Evolutionary conservation across 768 basidiomycete species (phyloP).

Genomic region (Pleurotus citrinopileatus): DNA sequence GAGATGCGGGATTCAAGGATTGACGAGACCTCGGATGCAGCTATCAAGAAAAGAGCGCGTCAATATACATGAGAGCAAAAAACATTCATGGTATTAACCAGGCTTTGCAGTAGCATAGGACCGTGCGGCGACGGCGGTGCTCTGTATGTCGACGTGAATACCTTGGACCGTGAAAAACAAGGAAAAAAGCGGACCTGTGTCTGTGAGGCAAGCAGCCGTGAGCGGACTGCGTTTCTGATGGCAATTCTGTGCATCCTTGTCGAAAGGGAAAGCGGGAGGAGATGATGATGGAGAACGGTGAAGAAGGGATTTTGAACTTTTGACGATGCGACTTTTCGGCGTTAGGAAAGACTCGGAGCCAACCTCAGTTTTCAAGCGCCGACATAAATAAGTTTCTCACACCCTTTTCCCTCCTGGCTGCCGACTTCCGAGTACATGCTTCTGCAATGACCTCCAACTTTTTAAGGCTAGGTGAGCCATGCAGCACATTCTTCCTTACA

Average conservation of each 20-base stretch:
- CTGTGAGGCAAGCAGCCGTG: slow-evolving; percentile 66
- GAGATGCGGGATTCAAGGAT: slow-evolving; percentile 99
- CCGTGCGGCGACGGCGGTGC: slow-evolving; percentile 57
- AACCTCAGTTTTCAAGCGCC: slow-evolving; percentile 1
- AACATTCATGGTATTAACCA: slow-evolving; percentile 44
- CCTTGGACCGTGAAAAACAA: slow-evolving; percentile 21
- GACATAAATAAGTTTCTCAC: slow-evolving; percentile 1
- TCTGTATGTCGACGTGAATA: slow-evolving; percentile 27
- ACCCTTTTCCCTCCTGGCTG: background rate
- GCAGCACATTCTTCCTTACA: background rate
- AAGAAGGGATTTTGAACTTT: slow-evolving; percentile 10
- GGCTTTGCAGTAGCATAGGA: slow-evolving; percentile 98
- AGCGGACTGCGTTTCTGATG: slow-evolving; percentile 80
- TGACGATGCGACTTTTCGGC: slow-evolving; percentile 11
- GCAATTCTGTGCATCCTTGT: slow-evolving; percentile 81
- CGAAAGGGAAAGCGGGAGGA: slow-evolving; percentile 45
- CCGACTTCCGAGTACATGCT: background rate
- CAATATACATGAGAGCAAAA: slow-evolving; percentile 20
- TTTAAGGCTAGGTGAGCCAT: slow-evolving; percentile 7
- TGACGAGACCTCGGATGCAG: slow-evolving; percentile 98
- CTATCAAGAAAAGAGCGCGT: slow-evolving; percentile 39
- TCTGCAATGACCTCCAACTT: background rate
- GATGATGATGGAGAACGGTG: slow-evolving; percentile 27
- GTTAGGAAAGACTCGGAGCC: slow-evolving; percentile 11
- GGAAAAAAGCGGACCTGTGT: slow-evolving; percentile 48